These are phyloP conservation scores for Saksenaea oblongispora DNA, from an alignment of 371 early-diverging fungal genomes.

Conservation along the genomic window DNA sequence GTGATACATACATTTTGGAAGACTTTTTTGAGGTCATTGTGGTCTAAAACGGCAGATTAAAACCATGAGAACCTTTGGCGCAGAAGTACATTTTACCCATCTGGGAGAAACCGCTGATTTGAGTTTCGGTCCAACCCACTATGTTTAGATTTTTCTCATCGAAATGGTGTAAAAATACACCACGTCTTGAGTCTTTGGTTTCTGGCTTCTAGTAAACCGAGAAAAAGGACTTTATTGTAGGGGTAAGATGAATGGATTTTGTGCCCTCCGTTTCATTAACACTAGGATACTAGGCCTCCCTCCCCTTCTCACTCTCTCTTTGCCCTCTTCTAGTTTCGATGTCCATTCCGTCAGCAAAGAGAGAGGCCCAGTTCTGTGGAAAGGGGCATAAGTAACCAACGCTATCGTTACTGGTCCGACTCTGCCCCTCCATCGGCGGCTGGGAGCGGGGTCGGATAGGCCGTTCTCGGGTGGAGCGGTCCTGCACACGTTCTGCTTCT, in stretches of 20 bases:
- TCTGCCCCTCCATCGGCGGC: slow-evolving; percentile 15
- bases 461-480: not conserved
- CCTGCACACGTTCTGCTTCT: not conserved
- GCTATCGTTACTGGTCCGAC: slow-evolving; percentile 4
- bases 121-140: not conserved
- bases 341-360: not conserved
- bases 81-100: not conserved
- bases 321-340: not conserved
- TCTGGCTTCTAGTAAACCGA: not conserved
- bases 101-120: not conserved
- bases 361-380: not conserved
- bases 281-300: too few relatives aligned
- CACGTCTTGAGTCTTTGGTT: not conserved
- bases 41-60: not conserved
- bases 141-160: not conserved
- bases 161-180: not conserved
- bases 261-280: too few relatives aligned
- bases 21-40: not conserved
- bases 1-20: not conserved
- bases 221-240: too few relatives aligned
- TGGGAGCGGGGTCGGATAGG: slow-evolving; percentile 7
- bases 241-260: too few relatives aligned
- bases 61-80: not conserved
- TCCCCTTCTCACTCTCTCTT: not conserved
- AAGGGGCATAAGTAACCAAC: not conserved